A percentile compares a stretch with the other conserved stretches of the same genome.
phyloP scores from a whole-genome alignment of 805 yeast genomes.

The Cyberlindnera amylophila region DNA sequence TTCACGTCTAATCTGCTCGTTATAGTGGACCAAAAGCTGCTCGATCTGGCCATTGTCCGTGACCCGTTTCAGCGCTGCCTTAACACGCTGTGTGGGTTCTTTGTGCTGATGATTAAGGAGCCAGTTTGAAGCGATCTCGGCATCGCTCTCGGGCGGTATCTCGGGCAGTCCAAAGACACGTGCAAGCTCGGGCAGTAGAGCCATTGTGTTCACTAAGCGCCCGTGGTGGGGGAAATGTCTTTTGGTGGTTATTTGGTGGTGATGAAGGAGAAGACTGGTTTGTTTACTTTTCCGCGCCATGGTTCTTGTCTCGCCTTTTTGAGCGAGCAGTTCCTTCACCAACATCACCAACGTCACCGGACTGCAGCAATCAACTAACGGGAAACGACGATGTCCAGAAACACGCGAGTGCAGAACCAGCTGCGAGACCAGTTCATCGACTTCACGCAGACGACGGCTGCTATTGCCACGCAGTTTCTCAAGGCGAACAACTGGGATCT shows the following conservation, averaged over 20 bases:
- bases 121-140: conserved; percentile 24
- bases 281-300: conserved; percentile 5
- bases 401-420: conserved; percentile 20
- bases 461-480: conserved; percentile 25
- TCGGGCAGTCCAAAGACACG: conserved; percentile 21
- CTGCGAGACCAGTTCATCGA: conserved; percentile 28
- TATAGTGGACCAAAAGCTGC: conserved; percentile 15
- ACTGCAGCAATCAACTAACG: neutral
- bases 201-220: neutral
- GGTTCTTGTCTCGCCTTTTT: neutral
- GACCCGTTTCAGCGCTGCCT: conserved; percentile 20
- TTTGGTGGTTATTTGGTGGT: neutral
- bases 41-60: conserved; percentile 4
- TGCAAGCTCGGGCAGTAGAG: neutral
- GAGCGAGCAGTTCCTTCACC: too few species aligned
- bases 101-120: conserved; percentile 21
- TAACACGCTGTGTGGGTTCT: conserved; percentile 24
- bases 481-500: conserved; percentile 22
- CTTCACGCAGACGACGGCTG: conserved; percentile 24
- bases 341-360: neutral
- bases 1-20: conserved; percentile 18
- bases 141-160: conserved; percentile 20
- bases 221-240: too few species aligned
- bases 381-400: conserved; percentile 22
- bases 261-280: neutral